A percentile compares a stretch with the other conserved stretches of the same genome.
These are phyloP conservation scores for Curvularia sp. DNA, from an alignment of 2,329 filamentous ascomycete genomes.

Conservation along the genomic window DNA sequence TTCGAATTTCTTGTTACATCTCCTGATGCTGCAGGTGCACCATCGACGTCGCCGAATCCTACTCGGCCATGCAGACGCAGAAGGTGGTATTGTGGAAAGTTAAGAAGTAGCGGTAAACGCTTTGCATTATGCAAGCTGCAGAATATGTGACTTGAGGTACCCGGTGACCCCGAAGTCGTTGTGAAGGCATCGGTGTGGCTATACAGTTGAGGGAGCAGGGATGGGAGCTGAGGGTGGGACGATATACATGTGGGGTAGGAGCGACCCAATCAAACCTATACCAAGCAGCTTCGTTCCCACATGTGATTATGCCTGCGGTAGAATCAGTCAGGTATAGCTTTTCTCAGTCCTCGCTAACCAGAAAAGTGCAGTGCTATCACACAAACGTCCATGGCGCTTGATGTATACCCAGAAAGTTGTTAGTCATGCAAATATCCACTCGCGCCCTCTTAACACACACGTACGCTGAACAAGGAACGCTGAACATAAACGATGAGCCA, in stretches of 20 bases:
- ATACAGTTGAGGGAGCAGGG: background rate
- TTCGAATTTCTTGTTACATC: background rate
- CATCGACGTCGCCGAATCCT: constrained; percentile 1
- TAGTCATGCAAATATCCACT: background rate
- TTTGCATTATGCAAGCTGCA: background rate
- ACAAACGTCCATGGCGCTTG: too few species aligned
- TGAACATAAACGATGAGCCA: too few species aligned
- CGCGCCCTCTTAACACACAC: background rate
- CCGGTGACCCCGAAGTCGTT: background rate
- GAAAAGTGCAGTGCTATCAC: background rate
- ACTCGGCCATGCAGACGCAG: background rate
- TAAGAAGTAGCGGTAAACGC: constrained; percentile 12
- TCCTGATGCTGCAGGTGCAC: constrained; percentile 5
- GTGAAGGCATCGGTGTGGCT: background rate
- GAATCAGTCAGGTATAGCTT: background rate
- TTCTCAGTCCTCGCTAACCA: background rate
- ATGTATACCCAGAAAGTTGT: background rate
- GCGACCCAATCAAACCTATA: background rate
- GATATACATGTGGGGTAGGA: background rate
- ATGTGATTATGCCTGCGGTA: background rate
- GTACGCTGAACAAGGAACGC: too few species aligned
- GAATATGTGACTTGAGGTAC: background rate
- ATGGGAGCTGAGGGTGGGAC: background rate
- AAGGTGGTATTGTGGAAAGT: background rate
- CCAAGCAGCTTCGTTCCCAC: background rate